Base-by-base conservation (phyloP, 2,329 filamentous ascomycete species). In the Colletotrichum incanum region DNA sequence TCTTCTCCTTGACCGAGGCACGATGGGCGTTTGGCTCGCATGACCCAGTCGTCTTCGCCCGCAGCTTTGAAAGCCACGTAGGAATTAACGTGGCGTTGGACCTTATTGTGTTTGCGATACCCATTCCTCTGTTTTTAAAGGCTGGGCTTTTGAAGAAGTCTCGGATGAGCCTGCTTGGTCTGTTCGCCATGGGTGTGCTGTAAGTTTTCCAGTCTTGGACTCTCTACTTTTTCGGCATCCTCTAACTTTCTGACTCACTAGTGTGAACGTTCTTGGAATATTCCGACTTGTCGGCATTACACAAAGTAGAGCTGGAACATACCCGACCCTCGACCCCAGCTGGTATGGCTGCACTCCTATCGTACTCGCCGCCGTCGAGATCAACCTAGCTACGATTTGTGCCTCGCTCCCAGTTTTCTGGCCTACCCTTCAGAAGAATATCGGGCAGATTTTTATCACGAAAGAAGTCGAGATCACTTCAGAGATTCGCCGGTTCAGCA, bases 401-500 rank as follows among this genome's bases (percentile, higher is more conserved):
- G 71, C 67, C 3, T 73, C 71, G 11, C 9, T 73, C 2, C 71
- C 71, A 12, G 67, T 73, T 23, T 73, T 73, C 14, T 73, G 71
- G 71, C 71, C 71, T 2, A 74, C 79, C 9, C 66, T 83, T 4
- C 74, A 76, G 23, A 73, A 78, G 28, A 71, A 68, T 11, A 45
- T 81, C 43, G 78, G 76, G 67, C 76, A 69, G 43, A 82, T 83
- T 70, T 81, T 82, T 69, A 78, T 83, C 18, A 82, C 80, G 18
- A 79, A 79, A 16, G 81, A 83, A 61, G 77, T 82, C 55, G 71
- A 77, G 26, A 71, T 78, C n/a, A 77, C 74, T 9, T 73, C 75
- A 5, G 75, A 76, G 61, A 31, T 62, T 1, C 62, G 71, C 8
- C 67, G 71, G 14, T 66, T 71, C 41, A 66, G 60, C 47, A 45